Evolutionary conservation across 106 monocot genomes (phyloP).

Genomic region (Cymbidium sinense): DNA sequence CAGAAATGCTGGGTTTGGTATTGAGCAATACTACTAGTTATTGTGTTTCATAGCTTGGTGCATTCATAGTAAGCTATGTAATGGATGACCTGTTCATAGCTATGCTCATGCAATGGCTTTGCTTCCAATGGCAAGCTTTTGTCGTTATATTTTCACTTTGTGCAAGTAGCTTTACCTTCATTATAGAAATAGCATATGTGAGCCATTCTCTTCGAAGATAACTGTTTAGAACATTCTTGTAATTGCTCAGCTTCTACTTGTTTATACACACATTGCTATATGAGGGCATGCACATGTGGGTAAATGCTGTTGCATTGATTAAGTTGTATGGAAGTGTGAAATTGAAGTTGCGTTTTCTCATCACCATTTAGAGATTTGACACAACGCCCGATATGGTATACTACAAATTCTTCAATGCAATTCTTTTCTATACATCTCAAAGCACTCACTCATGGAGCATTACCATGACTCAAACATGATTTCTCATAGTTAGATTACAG

Average conservation of each 20-base stretch:
- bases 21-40: not conserved
- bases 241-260: not conserved
- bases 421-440: not conserved
- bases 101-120: not conserved
- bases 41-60: not conserved
- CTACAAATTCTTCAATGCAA: not conserved
- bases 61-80: not conserved
- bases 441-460: no score
- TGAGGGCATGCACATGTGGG: not conserved
- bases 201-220: not conserved
- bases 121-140: not conserved
- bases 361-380: not conserved
- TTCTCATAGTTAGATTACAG: no score
- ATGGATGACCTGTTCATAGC: not conserved
- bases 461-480: no score
- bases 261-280: not conserved
- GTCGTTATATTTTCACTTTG: not conserved
- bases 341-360: not conserved
- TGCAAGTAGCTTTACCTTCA: not conserved
- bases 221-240: not conserved
- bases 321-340: not conserved
- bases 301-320: not conserved
- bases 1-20: not conserved
- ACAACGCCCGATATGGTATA: not conserved
- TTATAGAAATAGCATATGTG: not conserved